These are phyloP conservation scores for Xylaria sp. DNA, from an alignment of 2,329 filamentous ascomycete genomes.

Conservation along the genomic window DNA sequence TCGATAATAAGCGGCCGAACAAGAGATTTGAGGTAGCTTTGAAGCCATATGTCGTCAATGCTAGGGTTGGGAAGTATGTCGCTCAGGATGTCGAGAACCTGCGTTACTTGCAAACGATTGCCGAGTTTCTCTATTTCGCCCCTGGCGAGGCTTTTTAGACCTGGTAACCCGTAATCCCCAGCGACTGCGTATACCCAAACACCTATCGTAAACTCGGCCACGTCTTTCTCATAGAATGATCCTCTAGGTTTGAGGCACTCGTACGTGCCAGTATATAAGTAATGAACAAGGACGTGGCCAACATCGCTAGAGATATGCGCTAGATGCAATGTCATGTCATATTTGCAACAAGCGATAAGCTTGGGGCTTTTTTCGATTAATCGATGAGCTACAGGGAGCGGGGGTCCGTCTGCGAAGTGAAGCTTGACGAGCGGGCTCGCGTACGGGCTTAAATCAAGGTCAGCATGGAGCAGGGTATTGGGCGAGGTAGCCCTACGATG, in stretches of 20 bases:
- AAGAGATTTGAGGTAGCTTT: constrained; percentile 34
- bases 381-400: constrained; percentile 8
- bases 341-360: constrained; percentile 9
- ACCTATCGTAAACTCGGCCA: constrained; percentile 35
- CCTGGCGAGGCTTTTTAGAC: constrained; percentile 30
- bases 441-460: constrained; percentile 28
- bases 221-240: constrained; percentile 24
- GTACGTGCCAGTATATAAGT: constrained; percentile 39
- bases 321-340: constrained; percentile 13
- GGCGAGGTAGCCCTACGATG: constrained; percentile 25
- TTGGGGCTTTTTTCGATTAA: constrained; percentile 21
- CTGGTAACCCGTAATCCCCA: constrained; percentile 27
- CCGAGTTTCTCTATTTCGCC: constrained; percentile 39
- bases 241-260: constrained; percentile 37
- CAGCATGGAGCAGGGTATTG: constrained; percentile 1
- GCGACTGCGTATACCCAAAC: constrained; percentile 35
- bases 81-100: constrained; percentile 33
- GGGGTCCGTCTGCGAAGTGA: constrained; percentile 23
- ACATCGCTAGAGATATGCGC: constrained; percentile 34
- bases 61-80: constrained; percentile 16
- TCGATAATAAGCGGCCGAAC: constrained; percentile 27
- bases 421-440: constrained; percentile 22
- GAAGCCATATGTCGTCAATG: constrained; percentile 36
- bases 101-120: constrained; percentile 24
- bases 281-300: constrained; percentile 40